Base-by-base conservation (phyloP, 2,329 filamentous ascomycete species). In the Paramyrothecium roridum region DNA sequence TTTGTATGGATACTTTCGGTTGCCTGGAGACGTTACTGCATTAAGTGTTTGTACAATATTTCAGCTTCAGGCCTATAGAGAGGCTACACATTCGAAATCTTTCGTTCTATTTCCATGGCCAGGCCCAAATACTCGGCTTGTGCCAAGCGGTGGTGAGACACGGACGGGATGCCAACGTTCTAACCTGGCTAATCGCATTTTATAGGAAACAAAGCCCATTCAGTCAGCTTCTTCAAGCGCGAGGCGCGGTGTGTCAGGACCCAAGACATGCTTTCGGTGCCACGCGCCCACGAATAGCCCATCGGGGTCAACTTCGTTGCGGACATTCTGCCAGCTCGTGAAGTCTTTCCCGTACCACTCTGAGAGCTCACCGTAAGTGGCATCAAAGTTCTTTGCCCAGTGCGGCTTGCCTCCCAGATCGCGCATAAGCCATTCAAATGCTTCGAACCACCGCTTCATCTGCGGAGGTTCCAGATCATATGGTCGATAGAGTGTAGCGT, bases 321-420 rank as follows among this genome's bases (percentile, higher is more conserved):
- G 46, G 6, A 48, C 46, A n/a, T 21, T 22, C 46, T 48, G 46
- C 46, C 46, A 48, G 16, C 20, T 17, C 46, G 22, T 8, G 13
- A 48, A 19, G 46, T 48, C 46, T 48, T 48, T 19, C n/a, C 46
- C 46, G 4, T 48, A 48, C 46, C 46, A 48, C 8, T 21, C 23
- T 21, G 19, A 4, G 2, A 48, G 17, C 20, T 48, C 46, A 8
- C 23, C n/a, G 13, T 48, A 23, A 48, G 46, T 48, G 2, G 46
- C 46, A 48, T 19, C 46, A 48, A 48, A 48, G 19, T 48, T 48
- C 19, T 48, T 48, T 21, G 46, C 46, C 19, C 46, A 48, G 46
- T 48, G 46, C 46, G 46, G 46, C 46, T 48, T 48, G 19, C 46
- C 46, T 21, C 46, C 46, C 20, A 48, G 46, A 48, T 48, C 46